These are phyloP conservation scores for Colletotrichum tropicicola DNA, from an alignment of 2,329 filamentous ascomycete species.

Conservation along the genomic window DNA sequence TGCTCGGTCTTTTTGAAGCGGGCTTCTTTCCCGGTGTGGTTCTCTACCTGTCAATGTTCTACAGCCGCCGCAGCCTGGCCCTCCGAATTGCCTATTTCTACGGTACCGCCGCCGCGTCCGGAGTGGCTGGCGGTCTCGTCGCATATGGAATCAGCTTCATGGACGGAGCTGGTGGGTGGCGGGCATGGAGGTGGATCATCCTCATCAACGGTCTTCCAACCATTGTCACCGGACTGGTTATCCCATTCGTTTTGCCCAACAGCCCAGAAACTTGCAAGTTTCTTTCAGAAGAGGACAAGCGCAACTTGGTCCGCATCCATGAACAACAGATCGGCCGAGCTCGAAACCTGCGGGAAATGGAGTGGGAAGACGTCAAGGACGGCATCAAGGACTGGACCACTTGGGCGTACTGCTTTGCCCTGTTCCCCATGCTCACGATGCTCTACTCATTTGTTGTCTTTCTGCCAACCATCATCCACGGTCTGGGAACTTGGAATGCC, in stretches of 20 bases:
- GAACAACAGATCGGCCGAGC: slow-evolving; percentile 35
- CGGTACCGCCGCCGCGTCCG: slow-evolving; percentile 66
- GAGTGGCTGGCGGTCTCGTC: slow-evolving; percentile 71
- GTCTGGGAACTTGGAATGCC: slow-evolving; percentile 63
- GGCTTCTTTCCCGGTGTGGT: slow-evolving; percentile 69
- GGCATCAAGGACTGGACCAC: slow-evolving; percentile 42
- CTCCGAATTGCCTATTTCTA: slow-evolving; percentile 72
- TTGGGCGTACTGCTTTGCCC: slow-evolving; percentile 37
- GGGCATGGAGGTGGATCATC: slow-evolving; percentile 76
- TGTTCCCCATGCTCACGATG: slow-evolving; percentile 44
- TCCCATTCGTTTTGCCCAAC: slow-evolving; percentile 45
- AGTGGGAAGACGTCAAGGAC: slow-evolving; percentile 38
- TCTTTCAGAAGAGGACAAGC: slow-evolving; percentile 50
- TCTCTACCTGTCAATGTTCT: slow-evolving; percentile 70
- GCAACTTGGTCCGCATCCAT: slow-evolving; percentile 44
- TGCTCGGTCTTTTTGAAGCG: slow-evolving; percentile 67
- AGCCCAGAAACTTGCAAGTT: slow-evolving; percentile 63
- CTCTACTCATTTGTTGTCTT: slow-evolving; percentile 44
- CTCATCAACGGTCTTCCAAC: slow-evolving; percentile 65
- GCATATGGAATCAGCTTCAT: slow-evolving; percentile 73
- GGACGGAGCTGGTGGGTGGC: slow-evolving; percentile 63
- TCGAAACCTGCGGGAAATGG: slow-evolving; percentile 40
- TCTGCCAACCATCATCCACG: slow-evolving; percentile 63
- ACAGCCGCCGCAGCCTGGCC: slow-evolving; percentile 68
- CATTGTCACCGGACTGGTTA: slow-evolving; percentile 43